phyloP scores from a whole-genome alignment of 176 grass and related monocot genomes.

The Oryza longistaminata region DNA sequence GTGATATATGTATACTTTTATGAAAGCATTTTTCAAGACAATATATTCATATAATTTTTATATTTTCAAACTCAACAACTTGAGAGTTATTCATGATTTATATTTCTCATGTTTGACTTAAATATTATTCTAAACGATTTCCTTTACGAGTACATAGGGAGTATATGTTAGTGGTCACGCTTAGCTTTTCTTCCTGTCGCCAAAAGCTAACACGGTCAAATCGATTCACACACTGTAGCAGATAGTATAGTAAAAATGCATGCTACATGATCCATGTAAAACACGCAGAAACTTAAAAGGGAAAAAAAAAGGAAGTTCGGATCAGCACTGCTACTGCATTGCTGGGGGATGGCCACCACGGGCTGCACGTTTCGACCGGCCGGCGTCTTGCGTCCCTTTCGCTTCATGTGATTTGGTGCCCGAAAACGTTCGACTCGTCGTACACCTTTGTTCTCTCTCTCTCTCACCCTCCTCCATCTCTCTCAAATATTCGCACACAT shows the following conservation, averaged over 20 bases:
- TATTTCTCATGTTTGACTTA: too few species aligned
- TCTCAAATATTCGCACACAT: not conserved
- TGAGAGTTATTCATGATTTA: too few species aligned
- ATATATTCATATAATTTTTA: too few species aligned
- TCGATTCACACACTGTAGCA: not conserved
- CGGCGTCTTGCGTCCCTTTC: not conserved
- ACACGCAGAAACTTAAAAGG: not conserved
- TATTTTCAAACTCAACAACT: too few species aligned
- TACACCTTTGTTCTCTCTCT: conserved; percentile 9
- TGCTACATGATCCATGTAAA: not conserved
- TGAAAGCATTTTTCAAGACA: too few species aligned
- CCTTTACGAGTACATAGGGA: too few species aligned
- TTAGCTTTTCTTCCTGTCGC: not conserved
- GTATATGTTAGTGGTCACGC: not conserved
- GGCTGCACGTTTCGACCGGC: conserved; percentile 30
- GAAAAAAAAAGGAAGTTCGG: not conserved
- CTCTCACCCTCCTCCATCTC: not conserved
- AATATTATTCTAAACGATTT: too few species aligned
- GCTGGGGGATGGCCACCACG: not conserved
- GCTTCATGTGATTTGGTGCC: conserved; percentile 21
- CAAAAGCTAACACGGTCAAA: not conserved
- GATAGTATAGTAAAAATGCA: not conserved
- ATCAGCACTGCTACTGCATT: not conserved
- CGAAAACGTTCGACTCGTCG: not conserved
- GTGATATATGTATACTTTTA: too few species aligned